A percentile compares a stretch with the other conserved stretches of the same genome.
These are phyloP conservation scores for Kuraishia hungarica DNA, from an alignment of 805 yeast species.

Conservation along the genomic window DNA sequence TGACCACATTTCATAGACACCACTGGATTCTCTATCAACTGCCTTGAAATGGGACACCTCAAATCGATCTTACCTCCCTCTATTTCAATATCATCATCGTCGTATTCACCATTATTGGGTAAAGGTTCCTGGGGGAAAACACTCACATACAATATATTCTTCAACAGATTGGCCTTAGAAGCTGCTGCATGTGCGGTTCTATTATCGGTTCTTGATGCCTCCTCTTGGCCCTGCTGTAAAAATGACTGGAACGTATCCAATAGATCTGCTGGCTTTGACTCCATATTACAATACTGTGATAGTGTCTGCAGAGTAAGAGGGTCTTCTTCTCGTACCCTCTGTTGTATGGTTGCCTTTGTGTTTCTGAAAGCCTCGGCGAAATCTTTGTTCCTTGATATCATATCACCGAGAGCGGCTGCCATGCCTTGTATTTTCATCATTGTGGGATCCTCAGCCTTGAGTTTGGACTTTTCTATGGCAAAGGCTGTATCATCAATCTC, in stretches of 20 bases:
- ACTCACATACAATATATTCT: conserved; percentile 30
- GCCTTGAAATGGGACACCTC: conserved; percentile 57
- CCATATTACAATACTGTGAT: conserved; percentile 11
- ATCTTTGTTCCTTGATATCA: conserved; percentile 4
- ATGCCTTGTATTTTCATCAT: conserved; percentile 8
- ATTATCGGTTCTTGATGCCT: too few species aligned
- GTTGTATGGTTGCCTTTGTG: conserved; percentile 6
- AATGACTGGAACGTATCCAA: conserved; percentile 14
- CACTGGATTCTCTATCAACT: conserved; percentile 44
- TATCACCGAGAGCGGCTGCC: conserved; percentile 6
- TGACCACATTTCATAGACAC: conserved; percentile 52
- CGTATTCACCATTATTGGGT: conserved; percentile 29
- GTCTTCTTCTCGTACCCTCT: conserved; percentile 14
- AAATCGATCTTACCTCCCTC: conserved; percentile 67
- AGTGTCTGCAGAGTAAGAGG: conserved; percentile 16
- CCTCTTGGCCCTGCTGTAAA: conserved; percentile 5
- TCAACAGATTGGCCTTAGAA: conserved; percentile 2
- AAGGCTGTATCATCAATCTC: neutral
- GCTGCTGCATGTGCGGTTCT: neutral
- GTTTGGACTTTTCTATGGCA: conserved; percentile 3
- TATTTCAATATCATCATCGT: conserved; percentile 54
- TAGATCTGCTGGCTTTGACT: conserved; percentile 1
- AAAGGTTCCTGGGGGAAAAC: conserved; percentile 55
- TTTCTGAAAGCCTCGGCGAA: neutral
- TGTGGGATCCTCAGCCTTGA: conserved; percentile 6